Base-by-base conservation (phyloP, 371 early-diverging fungal genomes). In the Mortierella sp. region DNA sequence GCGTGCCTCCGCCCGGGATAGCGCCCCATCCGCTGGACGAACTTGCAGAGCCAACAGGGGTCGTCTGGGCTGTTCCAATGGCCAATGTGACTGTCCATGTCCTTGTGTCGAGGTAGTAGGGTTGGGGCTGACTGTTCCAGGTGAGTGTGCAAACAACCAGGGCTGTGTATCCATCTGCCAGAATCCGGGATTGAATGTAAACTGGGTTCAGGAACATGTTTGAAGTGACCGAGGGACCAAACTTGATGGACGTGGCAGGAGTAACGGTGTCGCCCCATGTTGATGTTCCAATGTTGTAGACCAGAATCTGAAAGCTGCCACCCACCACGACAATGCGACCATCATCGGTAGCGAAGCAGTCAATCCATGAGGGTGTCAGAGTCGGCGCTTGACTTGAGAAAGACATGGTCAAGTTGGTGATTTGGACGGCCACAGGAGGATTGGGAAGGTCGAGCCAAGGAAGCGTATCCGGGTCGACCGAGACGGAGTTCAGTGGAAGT, bases 111-210 rank as follows among this genome's bases (percentile, higher is more conserved):
- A 76, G 52, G 17, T 76, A 76, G 25, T 76, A 76, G 2, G 76
- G 76, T n/a, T 68, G 65, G 9, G 76, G 69, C 16, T 76, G 76
- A 14, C 69, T 68, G 47, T 63, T 76, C 76, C 76, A 76, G 16
- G 25, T 63, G 13, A 76, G 47, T 0, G 76, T 76, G 22, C 76
- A 76, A 9, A 76, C 65, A 1, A 76, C 65, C 34, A 76, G 39
- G 3, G 69, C 76, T 3, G 76, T 76, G 22, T 40, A 39, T 10
- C 76, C 76, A 27, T 76, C 76, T 0, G 66, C 76, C 43, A 76
- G 27, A 21, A 76, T 76, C 29, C 62, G 47, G 8, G 76, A 55
- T 17, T 76, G 76, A 25, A 76, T 47, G 37, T 76, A 76, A 3
- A 68, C 58, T 37, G 76, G 76, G 21, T 64, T 57, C 25, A 58